Base-by-base conservation (phyloP, 1,284 basidiomycete species). In the Melanopsichium pennsylvanicum region DNA sequence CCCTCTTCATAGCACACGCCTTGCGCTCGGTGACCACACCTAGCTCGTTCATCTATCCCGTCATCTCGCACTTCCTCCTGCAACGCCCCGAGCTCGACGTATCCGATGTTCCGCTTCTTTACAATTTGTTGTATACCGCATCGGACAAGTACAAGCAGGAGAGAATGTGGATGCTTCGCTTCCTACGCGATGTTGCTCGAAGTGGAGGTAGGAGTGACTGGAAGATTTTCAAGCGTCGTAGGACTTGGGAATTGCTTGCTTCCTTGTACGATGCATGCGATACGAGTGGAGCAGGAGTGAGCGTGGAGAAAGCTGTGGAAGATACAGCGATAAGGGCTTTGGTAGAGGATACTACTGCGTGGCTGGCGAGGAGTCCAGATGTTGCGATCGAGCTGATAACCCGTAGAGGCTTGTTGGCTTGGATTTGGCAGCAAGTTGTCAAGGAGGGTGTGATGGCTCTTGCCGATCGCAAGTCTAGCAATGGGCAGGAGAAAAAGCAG, bases 181-280 rank as follows among this genome's bases (percentile, higher is more conserved):
- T 93, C 79, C 82, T 97, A 31, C 84, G 88, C 0, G 92, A 95
- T 70, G 90, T 90, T 0, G 88, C 92, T 84, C 84, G 85, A 51
- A 86, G 86, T 22, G 80, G 83, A 22, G 80, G 82, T 19, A 84
- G 84, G 0, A 85, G 86, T 49, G 93, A 96, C 72, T 95, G 93
- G 92, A 85, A 84, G 29, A 86, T 93, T 1, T 83, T 94, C 57
- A 88, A 88, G 72, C 84, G 91, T 37, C 83, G 93, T 25, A 90
- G 93, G 78, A 92, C 90, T 0, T 93, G 91, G 89, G 90, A 92
- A 60, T 83, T 95, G 25, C 82, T 96, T 3, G 88, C 90, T 0
- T 91, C 90, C 68, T 79, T 94, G 44, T 93, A 81, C 90, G 73
- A 85, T 88, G 16, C 83, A 83, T 49, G 84, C 85, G 7, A 86